Percentiles rank a stretch among this genome's conserved stretches.
Evolutionary conservation across 208 protist species (phyloP).

Genomic region (Herpetomonas samuelpessoai): DNA sequence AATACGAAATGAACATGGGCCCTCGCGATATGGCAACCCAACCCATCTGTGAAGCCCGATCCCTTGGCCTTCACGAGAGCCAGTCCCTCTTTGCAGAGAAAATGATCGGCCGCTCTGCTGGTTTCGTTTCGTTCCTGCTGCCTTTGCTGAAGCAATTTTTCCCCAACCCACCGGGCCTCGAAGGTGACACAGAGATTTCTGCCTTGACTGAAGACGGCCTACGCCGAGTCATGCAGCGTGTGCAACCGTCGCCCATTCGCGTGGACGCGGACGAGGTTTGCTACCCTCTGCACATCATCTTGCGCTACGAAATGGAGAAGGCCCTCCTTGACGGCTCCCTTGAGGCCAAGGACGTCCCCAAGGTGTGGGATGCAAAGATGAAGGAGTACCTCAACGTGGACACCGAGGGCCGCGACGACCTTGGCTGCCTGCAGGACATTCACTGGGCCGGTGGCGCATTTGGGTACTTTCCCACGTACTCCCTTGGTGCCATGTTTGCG

Average conservation of each 20-base stretch:
- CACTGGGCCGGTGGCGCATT: slow-evolving; percentile 79
- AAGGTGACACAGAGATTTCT: neutral
- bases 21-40: slow-evolving; percentile 54
- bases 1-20: slow-evolving; percentile 87
- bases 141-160: slow-evolving; percentile 48
- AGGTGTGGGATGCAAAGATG: slow-evolving; percentile 86
- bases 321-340: slow-evolving; percentile 78
- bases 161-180: slow-evolving; percentile 48
- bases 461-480: slow-evolving; percentile 91
- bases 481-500: slow-evolving; percentile 78
- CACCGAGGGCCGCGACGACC: slow-evolving; percentile 60
- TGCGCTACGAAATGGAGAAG: slow-evolving; percentile 90
- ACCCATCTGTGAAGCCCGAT: slow-evolving; percentile 62
- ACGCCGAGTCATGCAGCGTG: slow-evolving; percentile 34
- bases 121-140: slow-evolving; percentile 57
- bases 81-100: slow-evolving; percentile 89
- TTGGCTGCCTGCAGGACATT: slow-evolving; percentile 87
- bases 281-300: slow-evolving; percentile 89
- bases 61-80: slow-evolving; percentile 86
- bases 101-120: slow-evolving; percentile 48
- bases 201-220: slow-evolving; percentile 39
- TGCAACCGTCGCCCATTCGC: slow-evolving; percentile 77
- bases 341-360: slow-evolving; percentile 73
- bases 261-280: slow-evolving; percentile 87
- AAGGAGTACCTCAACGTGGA: slow-evolving; percentile 80